phyloP scores from a whole-genome alignment of 345 rosid species.

The Citrus glauca region DNA sequence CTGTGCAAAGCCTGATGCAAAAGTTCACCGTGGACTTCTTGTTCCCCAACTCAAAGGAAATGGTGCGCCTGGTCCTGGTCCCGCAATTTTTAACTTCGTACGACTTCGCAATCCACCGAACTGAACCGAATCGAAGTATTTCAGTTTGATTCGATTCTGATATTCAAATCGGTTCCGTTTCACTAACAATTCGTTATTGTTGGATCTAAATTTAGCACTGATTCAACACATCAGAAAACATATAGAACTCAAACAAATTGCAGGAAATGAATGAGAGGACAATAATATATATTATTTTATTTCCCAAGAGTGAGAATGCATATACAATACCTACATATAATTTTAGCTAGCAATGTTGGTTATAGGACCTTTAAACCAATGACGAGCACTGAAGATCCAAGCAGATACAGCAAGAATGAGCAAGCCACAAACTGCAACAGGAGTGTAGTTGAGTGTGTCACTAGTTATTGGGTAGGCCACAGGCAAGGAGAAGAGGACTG shows the following conservation, averaged over 20 bases:
- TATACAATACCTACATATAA: neutral
- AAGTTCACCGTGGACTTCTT: too few relatives aligned
- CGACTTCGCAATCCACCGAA: too few relatives aligned
- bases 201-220: too few relatives aligned
- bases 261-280: neutral
- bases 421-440: constrained; percentile 81
- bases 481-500: constrained; percentile 89
- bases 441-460: constrained; percentile 90
- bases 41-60: too few relatives aligned
- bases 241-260: neutral
- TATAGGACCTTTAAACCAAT: constrained; percentile 86
- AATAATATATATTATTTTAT: neutral
- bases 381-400: constrained; percentile 71
- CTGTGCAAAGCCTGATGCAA: too few relatives aligned
- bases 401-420: constrained; percentile 42
- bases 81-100: too few relatives aligned
- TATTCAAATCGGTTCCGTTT: too few relatives aligned
- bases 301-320: neutral
- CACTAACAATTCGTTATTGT: too few relatives aligned
- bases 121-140: too few relatives aligned
- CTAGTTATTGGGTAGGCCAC: constrained; percentile 76
- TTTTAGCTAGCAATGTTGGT: constrained; percentile 50
- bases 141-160: too few relatives aligned
- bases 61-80: too few relatives aligned
- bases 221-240: neutral